Evolutionary conservation across 2,329 filamentous ascomycete species (phyloP).

Genomic region (Colletotrichum sp.): DNA sequence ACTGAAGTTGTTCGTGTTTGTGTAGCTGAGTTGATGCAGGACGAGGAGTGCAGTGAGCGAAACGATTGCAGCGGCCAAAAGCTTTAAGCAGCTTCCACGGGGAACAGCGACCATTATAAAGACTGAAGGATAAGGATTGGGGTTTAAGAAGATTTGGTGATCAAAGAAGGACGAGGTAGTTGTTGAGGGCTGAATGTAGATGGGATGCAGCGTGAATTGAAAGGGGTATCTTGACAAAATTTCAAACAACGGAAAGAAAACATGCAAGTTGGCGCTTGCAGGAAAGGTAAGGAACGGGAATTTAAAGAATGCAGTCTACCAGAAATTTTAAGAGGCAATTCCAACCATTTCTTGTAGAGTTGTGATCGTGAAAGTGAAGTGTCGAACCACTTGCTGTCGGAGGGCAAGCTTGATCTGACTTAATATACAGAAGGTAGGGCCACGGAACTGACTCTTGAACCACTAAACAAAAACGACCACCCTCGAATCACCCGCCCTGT

Average conservation of each 20-base stretch:
- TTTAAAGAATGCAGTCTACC: not conserved
- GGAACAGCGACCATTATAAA: not conserved
- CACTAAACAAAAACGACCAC: not conserved
- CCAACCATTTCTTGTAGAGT: not conserved
- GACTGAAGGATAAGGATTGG: not conserved
- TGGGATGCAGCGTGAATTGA: not conserved
- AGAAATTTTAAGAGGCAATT: not conserved
- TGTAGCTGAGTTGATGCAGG: conserved; percentile 11
- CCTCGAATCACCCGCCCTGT: not conserved
- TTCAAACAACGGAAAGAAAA: not conserved
- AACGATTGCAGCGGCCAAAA: not conserved
- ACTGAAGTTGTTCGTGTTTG: not conserved
- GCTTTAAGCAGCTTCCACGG: not conserved
- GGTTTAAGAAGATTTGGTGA: not conserved
- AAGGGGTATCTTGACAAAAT: not conserved
- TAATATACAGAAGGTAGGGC: not conserved
- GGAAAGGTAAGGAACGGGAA: not conserved
- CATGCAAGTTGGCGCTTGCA: not conserved
- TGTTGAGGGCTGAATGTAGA: not conserved
- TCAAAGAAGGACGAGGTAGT: not conserved
- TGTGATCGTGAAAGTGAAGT: not conserved
- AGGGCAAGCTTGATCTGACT: not conserved
- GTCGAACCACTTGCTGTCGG: not conserved
- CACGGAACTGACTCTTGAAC: not conserved
- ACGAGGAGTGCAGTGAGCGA: not conserved